These are phyloP conservation scores for Mucor ambiguus DNA, from an alignment of 371 early-diverging fungal species.

Conservation along the genomic window DNA sequence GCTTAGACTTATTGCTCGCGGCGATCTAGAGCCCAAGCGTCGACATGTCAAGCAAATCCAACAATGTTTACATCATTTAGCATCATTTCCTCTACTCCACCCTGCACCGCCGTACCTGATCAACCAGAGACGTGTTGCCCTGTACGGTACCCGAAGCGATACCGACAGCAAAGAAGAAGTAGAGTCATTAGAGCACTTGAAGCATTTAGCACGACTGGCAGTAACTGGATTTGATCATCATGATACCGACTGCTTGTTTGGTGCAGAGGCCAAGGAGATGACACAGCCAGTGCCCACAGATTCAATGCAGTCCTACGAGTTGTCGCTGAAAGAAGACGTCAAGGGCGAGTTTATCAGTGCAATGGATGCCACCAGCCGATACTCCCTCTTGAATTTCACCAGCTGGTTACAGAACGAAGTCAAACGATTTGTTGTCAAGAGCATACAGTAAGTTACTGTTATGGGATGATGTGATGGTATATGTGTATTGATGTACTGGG, in stretches of 20 bases:
- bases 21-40: conserved; percentile 55
- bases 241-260: conserved; percentile 32
- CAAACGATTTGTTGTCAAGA: conserved; percentile 72
- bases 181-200: conserved; percentile 28
- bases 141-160: conserved; percentile 38
- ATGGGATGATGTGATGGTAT: no score
- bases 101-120: conserved; percentile 49
- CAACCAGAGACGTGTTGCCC: conserved; percentile 60
- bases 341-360: conserved; percentile 36
- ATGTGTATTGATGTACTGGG: neutral
- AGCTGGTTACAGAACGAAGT: conserved; percentile 65
- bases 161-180: conserved; percentile 25
- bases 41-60: conserved; percentile 44
- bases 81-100: conserved; percentile 52
- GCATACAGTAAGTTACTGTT: conserved; percentile 49
- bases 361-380: conserved; percentile 50
- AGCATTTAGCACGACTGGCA: conserved; percentile 31
- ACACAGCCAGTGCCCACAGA: conserved; percentile 52
- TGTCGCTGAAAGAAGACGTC: conserved; percentile 34
- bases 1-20: conserved; percentile 66
- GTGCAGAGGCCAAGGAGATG: conserved; percentile 48
- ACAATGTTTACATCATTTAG: conserved; percentile 56
- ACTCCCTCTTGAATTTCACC: conserved; percentile 53
- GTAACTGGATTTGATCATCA: conserved; percentile 29
- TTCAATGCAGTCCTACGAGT: conserved; percentile 34